Evolutionary conservation across 208 protist species (phyloP).

Genomic region (Lotmaria passim): DNA sequence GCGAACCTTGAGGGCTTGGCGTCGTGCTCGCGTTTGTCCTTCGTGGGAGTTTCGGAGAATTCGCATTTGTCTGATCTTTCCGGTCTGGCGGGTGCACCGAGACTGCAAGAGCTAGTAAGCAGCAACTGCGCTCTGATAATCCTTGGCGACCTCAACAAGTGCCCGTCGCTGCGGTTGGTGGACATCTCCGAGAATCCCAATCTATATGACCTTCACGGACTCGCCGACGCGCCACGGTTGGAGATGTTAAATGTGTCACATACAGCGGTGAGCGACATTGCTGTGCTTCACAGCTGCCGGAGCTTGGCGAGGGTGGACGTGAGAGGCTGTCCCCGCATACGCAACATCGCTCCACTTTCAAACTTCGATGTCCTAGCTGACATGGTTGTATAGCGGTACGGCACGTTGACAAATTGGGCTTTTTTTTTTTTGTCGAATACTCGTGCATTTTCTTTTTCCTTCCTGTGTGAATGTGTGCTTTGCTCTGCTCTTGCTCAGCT

Average conservation of each 20-base stretch:
- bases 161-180: background rate
- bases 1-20: background rate
- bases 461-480: slow-evolving; percentile 2
- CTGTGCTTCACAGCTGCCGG: background rate
- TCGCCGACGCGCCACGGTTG: background rate
- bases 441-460: no score
- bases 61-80: background rate
- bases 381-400: background rate
- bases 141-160: background rate
- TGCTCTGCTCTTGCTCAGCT: no score
- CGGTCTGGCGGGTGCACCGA: slow-evolving; percentile 6
- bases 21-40: background rate
- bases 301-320: slow-evolving; percentile 10
- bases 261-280: slow-evolving; percentile 7
- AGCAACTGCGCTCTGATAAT: background rate
- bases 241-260: background rate
- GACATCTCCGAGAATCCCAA: background rate
- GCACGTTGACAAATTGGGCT: no score
- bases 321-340: slow-evolving; percentile 2
- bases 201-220: background rate
- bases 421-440: no score
- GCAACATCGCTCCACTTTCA: background rate
- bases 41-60: slow-evolving; percentile 12
- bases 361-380: background rate
- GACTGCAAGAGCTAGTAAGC: background rate